Evolutionary conservation across 768 basidiomycete genomes (phyloP), one percentile per base, ranked within the genome.

Genomic region (Pulveroboletus ravenelii): DNA sequence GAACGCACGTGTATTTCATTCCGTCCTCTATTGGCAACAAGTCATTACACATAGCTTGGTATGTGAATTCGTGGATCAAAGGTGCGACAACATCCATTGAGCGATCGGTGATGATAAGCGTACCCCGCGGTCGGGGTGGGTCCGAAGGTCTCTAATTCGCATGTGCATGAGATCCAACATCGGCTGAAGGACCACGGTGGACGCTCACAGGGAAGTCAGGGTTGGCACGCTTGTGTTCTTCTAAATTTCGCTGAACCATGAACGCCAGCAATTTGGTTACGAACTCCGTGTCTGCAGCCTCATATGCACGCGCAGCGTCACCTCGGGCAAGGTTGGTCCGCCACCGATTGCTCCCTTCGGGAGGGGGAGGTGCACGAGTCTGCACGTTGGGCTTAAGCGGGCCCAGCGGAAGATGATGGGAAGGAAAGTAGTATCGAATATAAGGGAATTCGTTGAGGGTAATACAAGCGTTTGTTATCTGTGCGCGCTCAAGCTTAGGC

Each of bases 41-140:
- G 67, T 99, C 96, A 59, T 93, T 93, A 43, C 87, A 88, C 96
- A 99, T 99, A 0, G 96, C 95, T 69, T 98, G 96, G 68, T 98
- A 99, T 18, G 95, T 98, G 64, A 99, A 99, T 63, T 98, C 96
- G 65, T 99, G 96, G 32, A 96, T 65, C 53, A 97, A 80, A 2
- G 96, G 96, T 3, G 92, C 87, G 23, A 88, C 63, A 60, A 85
- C 84, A 68, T 99, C 96, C 87, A 99, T 92, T 4, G 93, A 80
- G n/a, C 96, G 84, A 69, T 99, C 96, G 5, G 93, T 94, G 52
- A 99, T 87, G 62, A 98, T 78, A 35, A 98, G 72, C 14, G 91
- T 88, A 4, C 80, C 84, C 50, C 87, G 82, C 12, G 87, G 85
- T 52, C 93, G 76, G 7, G 77, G 71, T 7, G 72, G 68, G 53